phyloP scores from a whole-genome alignment of 768 basidiomycete genomes.

The Russula abietina region DNA sequence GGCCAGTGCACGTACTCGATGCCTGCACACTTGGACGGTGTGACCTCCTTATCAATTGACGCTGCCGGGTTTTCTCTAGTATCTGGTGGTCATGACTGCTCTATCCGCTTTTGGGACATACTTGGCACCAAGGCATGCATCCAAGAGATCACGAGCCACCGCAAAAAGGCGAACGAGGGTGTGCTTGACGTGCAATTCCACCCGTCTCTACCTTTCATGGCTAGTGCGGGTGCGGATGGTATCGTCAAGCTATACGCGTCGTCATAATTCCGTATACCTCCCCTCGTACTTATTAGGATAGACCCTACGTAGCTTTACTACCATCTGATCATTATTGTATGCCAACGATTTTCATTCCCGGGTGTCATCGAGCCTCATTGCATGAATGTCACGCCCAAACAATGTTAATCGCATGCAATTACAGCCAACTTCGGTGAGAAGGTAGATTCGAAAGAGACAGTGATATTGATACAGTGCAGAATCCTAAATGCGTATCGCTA shows the following conservation, averaged over 20 bases:
- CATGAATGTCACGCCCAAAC: not conserved
- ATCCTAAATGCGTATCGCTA: slow-evolving; percentile 33
- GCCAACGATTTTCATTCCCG: slow-evolving; percentile 1
- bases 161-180: slow-evolving; percentile 86
- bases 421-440: not conserved
- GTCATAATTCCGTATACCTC: slow-evolving; percentile 43
- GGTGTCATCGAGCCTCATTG: not conserved
- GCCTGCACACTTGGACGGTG: slow-evolving; percentile 84
- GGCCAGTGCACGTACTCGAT: slow-evolving; percentile 87
- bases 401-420: not conserved
- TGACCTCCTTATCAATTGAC: slow-evolving; percentile 87
- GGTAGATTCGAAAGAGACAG: not conserved
- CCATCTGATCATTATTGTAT: slow-evolving; percentile 19
- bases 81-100: slow-evolving; percentile 90
- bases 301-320: slow-evolving; percentile 13
- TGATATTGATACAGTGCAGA: slow-evolving; percentile 18
- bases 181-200: slow-evolving; percentile 86
- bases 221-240: slow-evolving; percentile 93
- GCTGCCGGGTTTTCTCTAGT: slow-evolving; percentile 82
- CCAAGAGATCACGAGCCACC: slow-evolving; percentile 86
- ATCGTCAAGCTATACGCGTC: slow-evolving; percentile 88
- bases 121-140: slow-evolving; percentile 72
- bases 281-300: slow-evolving; percentile 6
- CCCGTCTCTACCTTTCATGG: slow-evolving; percentile 77
- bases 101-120: slow-evolving; percentile 91